Conservation (phyloP, 441 rosid species). For the Corymbia calophylla region DNA sequence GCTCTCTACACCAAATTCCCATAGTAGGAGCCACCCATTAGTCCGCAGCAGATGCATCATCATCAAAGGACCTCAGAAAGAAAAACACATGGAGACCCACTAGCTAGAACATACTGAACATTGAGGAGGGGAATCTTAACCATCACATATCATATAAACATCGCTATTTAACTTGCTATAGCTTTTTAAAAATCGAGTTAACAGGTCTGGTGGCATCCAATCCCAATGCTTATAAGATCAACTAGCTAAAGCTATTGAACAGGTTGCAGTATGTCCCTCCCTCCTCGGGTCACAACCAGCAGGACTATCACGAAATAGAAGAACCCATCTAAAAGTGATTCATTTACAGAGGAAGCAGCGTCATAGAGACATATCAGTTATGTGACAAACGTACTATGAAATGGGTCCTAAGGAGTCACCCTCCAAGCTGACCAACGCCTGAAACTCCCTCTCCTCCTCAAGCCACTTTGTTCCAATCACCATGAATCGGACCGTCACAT, state of each 20-base stretch:
- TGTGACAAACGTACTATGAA: not conserved
- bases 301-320: not conserved
- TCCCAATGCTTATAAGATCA: not conserved
- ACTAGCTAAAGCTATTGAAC: not conserved
- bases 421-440: constrained; percentile 73
- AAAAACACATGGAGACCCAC: not conserved
- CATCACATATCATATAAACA: not conserved
- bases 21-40: not conserved
- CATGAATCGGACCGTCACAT: constrained; percentile 38
- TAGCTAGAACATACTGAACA: not conserved
- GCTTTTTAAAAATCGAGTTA: not conserved
- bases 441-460: constrained; percentile 78
- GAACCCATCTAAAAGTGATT: not conserved
- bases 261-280: not conserved
- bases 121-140: not conserved
- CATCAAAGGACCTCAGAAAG: not conserved
- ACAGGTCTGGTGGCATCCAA: not conserved
- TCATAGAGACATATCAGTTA: not conserved
- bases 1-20: not conserved
- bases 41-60: not conserved
- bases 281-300: not conserved
- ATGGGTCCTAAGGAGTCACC: constrained; percentile 78
- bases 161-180: not conserved
- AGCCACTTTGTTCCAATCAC: constrained; percentile 71
- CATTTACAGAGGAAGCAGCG: not conserved